Evolutionary conservation across 768 basidiomycete genomes (phyloP).

Genomic region (Boletus eberwhitei): DNA sequence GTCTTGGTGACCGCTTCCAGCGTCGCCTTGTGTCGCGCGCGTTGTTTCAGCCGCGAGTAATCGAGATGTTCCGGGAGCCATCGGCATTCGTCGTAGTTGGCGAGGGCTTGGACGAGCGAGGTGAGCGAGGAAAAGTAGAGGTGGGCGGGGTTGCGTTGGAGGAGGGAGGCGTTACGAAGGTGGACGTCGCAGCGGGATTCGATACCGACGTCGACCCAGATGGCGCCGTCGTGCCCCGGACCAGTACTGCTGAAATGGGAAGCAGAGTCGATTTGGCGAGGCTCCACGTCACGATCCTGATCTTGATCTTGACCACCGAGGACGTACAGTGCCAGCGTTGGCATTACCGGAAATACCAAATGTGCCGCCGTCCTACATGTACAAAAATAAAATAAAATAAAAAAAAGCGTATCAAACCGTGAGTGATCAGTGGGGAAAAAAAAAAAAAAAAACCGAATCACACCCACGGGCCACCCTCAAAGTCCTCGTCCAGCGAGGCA

Average conservation of each 20-base stretch:
- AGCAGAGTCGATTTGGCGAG: background rate
- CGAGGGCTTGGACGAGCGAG: slow-evolving; percentile 49
- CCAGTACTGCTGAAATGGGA: too few relatives aligned
- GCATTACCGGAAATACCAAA: slow-evolving; percentile 54
- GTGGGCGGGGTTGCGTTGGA: slow-evolving; percentile 48
- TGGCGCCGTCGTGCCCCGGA: slow-evolving; percentile 12
- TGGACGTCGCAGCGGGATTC: slow-evolving; percentile 57
- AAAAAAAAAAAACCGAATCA: background rate
- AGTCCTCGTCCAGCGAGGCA: slow-evolving; percentile 50
- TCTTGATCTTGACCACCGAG: slow-evolving; percentile 35
- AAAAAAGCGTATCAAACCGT: background rate
- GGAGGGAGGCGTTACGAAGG: slow-evolving; percentile 55
- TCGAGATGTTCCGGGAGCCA: slow-evolving; percentile 53
- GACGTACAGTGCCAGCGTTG: slow-evolving; percentile 52
- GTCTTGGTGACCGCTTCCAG: slow-evolving; percentile 56
- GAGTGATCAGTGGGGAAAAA: background rate
- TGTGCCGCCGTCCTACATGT: slow-evolving; percentile 42
- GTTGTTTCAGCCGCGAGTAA: slow-evolving; percentile 52
- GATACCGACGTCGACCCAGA: slow-evolving; percentile 46
- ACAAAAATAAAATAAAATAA: background rate
- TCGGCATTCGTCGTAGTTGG: slow-evolving; percentile 55
- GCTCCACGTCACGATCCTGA: slow-evolving; percentile 4
- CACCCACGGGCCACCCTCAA: slow-evolving; percentile 31
- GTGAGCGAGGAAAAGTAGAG: slow-evolving; percentile 54
- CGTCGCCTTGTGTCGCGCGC: slow-evolving; percentile 54